phyloP scores from a whole-genome alignment of 2,329 filamentous ascomycete genomes.

The Apiospora rasikravindrae region DNA sequence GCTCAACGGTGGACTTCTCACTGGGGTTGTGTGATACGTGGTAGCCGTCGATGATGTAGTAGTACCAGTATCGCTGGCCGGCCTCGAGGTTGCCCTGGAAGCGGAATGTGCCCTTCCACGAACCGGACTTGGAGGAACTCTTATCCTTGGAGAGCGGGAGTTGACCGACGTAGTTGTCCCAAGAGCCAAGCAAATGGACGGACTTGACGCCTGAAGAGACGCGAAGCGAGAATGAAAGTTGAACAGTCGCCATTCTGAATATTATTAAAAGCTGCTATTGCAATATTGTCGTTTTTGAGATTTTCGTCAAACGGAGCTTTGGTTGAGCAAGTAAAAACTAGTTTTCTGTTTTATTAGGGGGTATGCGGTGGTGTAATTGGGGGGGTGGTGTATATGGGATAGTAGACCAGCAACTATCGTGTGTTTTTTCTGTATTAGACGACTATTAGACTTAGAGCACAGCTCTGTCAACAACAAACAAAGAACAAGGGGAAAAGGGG shows the following conservation, averaged over 20 bases:
- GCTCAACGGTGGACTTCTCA: constrained; percentile 87
- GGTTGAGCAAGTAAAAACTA: constrained; percentile 63
- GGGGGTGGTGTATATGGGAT: constrained; percentile 44
- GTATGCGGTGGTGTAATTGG: constrained; percentile 31
- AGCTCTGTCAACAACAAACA: constrained; percentile 54
- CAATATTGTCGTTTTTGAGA: constrained; percentile 45
- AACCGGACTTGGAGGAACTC: constrained; percentile 80
- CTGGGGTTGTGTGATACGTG: constrained; percentile 96
- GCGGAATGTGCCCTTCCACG: constrained; percentile 95
- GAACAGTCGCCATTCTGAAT: constrained; percentile 81
- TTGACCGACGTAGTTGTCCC: constrained; percentile 96
- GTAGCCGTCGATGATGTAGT: constrained; percentile 99
- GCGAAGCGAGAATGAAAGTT: constrained; percentile 94
- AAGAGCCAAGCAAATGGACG: constrained; percentile 95
- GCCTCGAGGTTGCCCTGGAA: constrained; percentile 90
- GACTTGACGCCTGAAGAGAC: constrained; percentile 97
- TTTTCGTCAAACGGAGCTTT: constrained; percentile 46
- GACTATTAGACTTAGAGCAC: constrained; percentile 55
- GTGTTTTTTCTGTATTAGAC: constrained; percentile 43
- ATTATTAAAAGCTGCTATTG: constrained; percentile 43
- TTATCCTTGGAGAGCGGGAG: constrained; percentile 92
- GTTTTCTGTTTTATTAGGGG: constrained; percentile 53
- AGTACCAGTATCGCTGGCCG: constrained; percentile 98
- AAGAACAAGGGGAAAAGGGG: constrained; percentile 43
- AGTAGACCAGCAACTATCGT: constrained; percentile 57